Conservation (phyloP, 345 rosid species). For the Salix suchowensis region DNA sequence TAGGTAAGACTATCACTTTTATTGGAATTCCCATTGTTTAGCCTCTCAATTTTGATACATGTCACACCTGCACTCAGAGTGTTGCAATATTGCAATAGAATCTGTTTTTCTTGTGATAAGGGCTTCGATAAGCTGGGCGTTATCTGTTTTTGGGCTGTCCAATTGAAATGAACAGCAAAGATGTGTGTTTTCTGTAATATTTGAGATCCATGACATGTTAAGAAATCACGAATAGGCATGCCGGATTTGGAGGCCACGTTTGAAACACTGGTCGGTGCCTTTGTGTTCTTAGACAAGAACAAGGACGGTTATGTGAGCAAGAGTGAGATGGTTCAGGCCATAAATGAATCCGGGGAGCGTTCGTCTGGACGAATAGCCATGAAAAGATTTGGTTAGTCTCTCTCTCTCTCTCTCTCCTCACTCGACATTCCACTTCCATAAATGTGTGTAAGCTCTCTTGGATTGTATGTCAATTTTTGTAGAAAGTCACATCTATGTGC, state of each 20-base stretch:
- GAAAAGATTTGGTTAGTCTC: constrained; percentile 79
- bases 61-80: too few relatives aligned
- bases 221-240: constrained; percentile 70
- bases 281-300: constrained; percentile 83
- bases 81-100: too few relatives aligned
- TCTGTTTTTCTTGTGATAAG: background rate
- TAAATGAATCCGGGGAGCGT: constrained; percentile 86
- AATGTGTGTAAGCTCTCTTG: background rate
- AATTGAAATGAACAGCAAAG: background rate
- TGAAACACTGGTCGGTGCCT: constrained; percentile 76
- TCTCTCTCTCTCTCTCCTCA: background rate
- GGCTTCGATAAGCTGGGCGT: background rate
- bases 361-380: constrained; percentile 78
- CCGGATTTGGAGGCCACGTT: constrained; percentile 79
- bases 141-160: background rate
- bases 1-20: too few relatives aligned
- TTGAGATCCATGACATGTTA: constrained; percentile 41
- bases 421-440: background rate
- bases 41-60: too few relatives aligned
- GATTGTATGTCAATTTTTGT: too few relatives aligned
- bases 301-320: constrained; percentile 87
- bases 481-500: background rate
- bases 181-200: background rate
- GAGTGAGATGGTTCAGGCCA: constrained; percentile 80
- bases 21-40: too few relatives aligned